A percentile compares a stretch with the other conserved stretches of the same genome.
Conservation (phyloP, 2,329 filamentous ascomycete species). For the Cordyceps javanica region DNA sequence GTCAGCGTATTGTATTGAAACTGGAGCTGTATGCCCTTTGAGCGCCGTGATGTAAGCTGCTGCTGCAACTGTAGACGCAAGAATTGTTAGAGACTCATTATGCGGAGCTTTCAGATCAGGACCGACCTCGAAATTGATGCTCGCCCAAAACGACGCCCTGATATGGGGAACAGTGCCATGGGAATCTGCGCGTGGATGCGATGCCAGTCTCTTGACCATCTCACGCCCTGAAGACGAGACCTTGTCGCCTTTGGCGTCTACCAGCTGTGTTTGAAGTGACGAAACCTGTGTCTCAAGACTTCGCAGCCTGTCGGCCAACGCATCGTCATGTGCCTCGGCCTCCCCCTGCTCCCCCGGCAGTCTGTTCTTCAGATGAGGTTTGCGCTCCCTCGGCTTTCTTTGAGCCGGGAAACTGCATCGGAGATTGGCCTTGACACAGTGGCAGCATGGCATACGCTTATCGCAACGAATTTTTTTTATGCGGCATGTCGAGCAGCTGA, state of each 20-base stretch:
- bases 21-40: background rate
- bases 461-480: slow-evolving; percentile 10
- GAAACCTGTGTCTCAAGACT: slow-evolving; percentile 1
- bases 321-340: background rate
- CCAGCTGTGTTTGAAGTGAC: background rate
- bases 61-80: background rate
- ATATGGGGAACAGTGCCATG: background rate
- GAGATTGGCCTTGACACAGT: slow-evolving; percentile 8
- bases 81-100: background rate
- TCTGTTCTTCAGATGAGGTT: background rate
- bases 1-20: background rate
- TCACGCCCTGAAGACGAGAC: background rate
- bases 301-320: background rate
- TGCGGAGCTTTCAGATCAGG: background rate
- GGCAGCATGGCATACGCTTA: slow-evolving; percentile 4
- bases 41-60: background rate
- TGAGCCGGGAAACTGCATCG: slow-evolving; percentile 1
- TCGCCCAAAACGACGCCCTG: slow-evolving; percentile 7
- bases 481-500: slow-evolving; percentile 9
- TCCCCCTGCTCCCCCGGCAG: background rate
- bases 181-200: background rate
- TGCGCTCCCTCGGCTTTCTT: slow-evolving; percentile 5
- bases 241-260: background rate
- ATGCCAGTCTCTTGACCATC: background rate
- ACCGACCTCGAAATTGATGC: slow-evolving; percentile 10